A percentile compares a stretch with the other conserved stretches of the same genome.
These are phyloP conservation scores for Phytophthora colocasiae DNA, from an alignment of 352 stramenopile genomes.

Conservation along the genomic window DNA sequence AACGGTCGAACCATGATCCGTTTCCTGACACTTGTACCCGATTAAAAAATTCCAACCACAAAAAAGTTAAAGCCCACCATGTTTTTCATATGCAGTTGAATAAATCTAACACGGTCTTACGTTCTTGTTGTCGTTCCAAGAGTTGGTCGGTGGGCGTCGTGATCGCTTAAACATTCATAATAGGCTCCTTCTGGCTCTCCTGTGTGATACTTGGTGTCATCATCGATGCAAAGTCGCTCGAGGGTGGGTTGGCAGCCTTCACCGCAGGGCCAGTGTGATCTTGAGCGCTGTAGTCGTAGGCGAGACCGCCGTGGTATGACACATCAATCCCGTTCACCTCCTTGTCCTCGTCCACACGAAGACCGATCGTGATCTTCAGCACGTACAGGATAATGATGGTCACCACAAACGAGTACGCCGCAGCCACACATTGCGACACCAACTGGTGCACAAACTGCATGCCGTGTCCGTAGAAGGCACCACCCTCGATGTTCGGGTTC, in stretches of 20 bases:
- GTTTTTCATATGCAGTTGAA: slow-evolving; percentile 16
- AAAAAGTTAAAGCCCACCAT: slow-evolving; percentile 7
- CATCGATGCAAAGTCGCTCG: slow-evolving; percentile 25
- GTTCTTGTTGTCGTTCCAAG: slow-evolving; percentile 1
- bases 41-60: too few relatives aligned
- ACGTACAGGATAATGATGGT: slow-evolving; percentile 76
- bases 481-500: slow-evolving; percentile 61
- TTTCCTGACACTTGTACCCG: background rate
- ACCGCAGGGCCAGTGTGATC: slow-evolving; percentile 15
- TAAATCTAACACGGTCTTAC: slow-evolving; percentile 13
- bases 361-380: slow-evolving; percentile 72
- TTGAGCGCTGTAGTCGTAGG: slow-evolving; percentile 62
- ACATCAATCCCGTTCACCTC: slow-evolving; percentile 80
- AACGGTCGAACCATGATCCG: background rate
- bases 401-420: slow-evolving; percentile 66
- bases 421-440: slow-evolving; percentile 59
- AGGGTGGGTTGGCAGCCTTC: slow-evolving; percentile 25
- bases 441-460: slow-evolving; percentile 66
- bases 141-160: background rate
- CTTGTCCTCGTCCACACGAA: slow-evolving; percentile 78
- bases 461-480: slow-evolving; percentile 59
- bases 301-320: slow-evolving; percentile 77
- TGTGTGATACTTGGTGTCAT: slow-evolving; percentile 26
- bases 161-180: slow-evolving; percentile 33
- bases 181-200: slow-evolving; percentile 28